These are phyloP conservation scores for Pichia sp. DNA, from an alignment of 1,139 yeast species.

Conservation along the genomic window DNA sequence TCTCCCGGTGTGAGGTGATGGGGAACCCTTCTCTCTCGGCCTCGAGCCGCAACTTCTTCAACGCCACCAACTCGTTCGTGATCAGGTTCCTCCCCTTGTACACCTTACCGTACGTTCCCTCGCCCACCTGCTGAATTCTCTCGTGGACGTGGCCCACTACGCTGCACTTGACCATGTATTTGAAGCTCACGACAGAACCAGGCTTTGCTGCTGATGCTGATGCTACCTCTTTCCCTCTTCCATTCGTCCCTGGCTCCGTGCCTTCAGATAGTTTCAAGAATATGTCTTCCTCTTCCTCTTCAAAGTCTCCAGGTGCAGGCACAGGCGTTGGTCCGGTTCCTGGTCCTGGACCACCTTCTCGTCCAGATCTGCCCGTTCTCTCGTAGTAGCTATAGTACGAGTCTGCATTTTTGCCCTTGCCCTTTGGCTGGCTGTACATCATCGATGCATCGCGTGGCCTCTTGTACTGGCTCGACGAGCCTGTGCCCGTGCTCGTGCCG, in stretches of 20 bases:
- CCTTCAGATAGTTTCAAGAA: slow-evolving; percentile 11
- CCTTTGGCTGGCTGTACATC: not conserved
- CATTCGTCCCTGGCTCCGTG: not conserved
- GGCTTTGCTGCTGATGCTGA: not conserved
- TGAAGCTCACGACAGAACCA: slow-evolving; percentile 8
- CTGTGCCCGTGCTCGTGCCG: not conserved
- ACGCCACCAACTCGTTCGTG: slow-evolving; percentile 74
- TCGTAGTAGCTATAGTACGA: not conserved
- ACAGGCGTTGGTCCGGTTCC: too few species aligned
- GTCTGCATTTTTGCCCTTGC: not conserved
- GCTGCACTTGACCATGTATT: slow-evolving; percentile 26
- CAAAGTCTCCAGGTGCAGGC: not conserved
- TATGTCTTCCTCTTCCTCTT: slow-evolving; percentile 15
- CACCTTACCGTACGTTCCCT: slow-evolving; percentile 43
- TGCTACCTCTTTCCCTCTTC: not conserved
- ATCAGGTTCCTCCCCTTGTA: slow-evolving; percentile 60
- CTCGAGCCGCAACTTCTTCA: slow-evolving; percentile 79
- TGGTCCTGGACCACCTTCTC: not conserved
- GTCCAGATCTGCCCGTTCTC: not conserved
- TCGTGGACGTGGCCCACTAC: slow-evolving; percentile 28
- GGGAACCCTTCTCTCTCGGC: slow-evolving; percentile 93
- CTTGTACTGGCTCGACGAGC: not conserved
- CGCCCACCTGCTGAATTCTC: slow-evolving; percentile 37
- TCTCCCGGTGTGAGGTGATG: slow-evolving; percentile 90
- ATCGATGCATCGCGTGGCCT: not conserved